Base-by-base conservation (phyloP, 495 filamentous ascomycete genomes). In the Chaetomium fimeti region DNA sequence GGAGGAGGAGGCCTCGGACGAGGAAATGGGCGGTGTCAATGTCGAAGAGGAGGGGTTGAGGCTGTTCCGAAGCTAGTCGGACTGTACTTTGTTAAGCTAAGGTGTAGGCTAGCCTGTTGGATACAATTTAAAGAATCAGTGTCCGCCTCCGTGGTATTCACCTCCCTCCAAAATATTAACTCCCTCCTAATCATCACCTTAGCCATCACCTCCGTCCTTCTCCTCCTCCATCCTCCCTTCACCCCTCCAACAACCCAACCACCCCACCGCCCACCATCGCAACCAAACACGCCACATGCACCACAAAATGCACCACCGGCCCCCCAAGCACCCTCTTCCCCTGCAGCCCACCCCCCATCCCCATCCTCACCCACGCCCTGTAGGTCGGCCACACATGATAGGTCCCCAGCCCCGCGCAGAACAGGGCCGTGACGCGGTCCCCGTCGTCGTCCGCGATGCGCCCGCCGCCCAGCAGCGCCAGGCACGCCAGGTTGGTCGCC, bases 31-130 rank as follows among this genome's bases (percentile, higher is more conserved):
- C 49, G 85, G 79, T 60, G 83, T 82, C 7, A 78, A 75, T 42
- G 74, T 79, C 9, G 88, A 84, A 70, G 88, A 89, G 74, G 85
- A 85, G 68, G 89, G 87, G 2, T 75, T 97, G 77, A 87, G 83
- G 77, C 76, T 97, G 69, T 96, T 96, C 72, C 83, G 87, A 65
- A 83, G 75, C 70, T 84, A 51, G 36, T 52, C 27, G 27, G 25
- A 3, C 32, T 11, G 9, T 28, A 13, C 12, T 16, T 2, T 32
- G 8, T 13, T 2, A 11, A 9, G 12, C 2, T 47, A 13, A 36
- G 25, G 15, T 52, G 12, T 27, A 13, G 25, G 45, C 45, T 49
- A 49, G 45, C 45, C 12, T 22, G 20, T 22, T 38, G 25, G 36
- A 32, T 36, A 36, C 29, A 27, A 52, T 49, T 25, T 32, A 24